Percentiles rank a stretch among this genome's conserved stretches.
Evolutionary conservation across 179 eudicot species (phyloP).

Genomic region (Pouteria campechiana): DNA sequence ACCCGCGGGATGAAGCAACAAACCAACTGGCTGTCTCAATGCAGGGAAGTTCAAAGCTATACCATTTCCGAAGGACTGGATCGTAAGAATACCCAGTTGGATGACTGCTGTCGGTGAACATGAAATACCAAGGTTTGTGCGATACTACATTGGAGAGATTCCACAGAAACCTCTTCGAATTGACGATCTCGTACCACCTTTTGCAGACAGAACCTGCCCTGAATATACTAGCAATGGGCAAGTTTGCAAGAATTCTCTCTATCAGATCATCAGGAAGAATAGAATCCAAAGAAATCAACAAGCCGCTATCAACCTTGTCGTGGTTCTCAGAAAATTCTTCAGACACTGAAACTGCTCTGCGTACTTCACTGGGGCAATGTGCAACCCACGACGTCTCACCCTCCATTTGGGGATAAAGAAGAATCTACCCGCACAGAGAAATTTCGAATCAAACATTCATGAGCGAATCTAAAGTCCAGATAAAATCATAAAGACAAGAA

Average conservation of each 20-base stretch:
- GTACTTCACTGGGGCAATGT: constrained; percentile 20
- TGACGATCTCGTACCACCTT: constrained; percentile 70
- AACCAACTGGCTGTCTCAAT: constrained; percentile 63
- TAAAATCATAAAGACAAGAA: no score
- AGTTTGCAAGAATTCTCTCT: constrained; percentile 62
- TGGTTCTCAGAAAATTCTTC: constrained; percentile 35
- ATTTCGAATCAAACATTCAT: no score
- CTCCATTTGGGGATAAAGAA: constrained; percentile 26
- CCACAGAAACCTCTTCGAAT: constrained; percentile 64
- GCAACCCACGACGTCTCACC: constrained; percentile 57
- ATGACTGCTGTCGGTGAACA: constrained; percentile 69
- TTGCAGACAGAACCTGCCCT: constrained; percentile 78
- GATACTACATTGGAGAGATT: constrained; percentile 29
- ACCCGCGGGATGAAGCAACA: constrained; percentile 71
- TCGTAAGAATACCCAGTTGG: constrained; percentile 75
- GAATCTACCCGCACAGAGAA: no score
- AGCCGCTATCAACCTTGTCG: constrained; percentile 28
- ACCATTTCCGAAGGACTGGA: constrained; percentile 63
- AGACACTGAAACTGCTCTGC: constrained; percentile 10
- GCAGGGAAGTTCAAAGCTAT: constrained; percentile 59
- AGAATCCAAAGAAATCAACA: constrained; percentile 38
- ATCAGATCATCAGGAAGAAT: constrained; percentile 71
- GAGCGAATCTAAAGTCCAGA: no score
- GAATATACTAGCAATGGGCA: constrained; percentile 66
- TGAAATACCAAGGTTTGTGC: constrained; percentile 87